phyloP scores from a whole-genome alignment of 768 basidiomycete species.

The Gyrodon lividus region DNA sequence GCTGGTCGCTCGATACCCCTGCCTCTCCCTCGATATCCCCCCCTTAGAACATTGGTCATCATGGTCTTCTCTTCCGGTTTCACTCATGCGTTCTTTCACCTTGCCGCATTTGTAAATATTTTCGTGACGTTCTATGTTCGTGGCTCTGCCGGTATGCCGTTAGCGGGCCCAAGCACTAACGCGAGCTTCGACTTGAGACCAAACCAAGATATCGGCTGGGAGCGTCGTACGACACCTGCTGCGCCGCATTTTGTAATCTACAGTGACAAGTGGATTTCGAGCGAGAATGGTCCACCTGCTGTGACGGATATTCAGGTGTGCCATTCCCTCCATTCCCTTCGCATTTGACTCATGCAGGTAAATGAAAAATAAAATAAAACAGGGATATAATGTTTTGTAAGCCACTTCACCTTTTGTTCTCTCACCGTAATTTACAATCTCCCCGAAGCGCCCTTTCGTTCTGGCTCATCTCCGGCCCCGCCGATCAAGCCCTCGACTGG shows the following conservation, averaged over 20 bases:
- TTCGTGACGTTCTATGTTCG: not conserved
- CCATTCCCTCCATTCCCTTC: not conserved
- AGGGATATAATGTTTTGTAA: constrained; percentile 64
- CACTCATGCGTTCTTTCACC: not conserved
- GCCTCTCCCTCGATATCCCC: not conserved
- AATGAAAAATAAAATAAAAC: not conserved
- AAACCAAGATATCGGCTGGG: not conserved
- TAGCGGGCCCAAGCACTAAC: not conserved
- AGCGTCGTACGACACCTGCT: constrained; percentile 15
- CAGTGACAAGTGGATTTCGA: constrained; percentile 37
- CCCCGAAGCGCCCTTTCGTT: constrained; percentile 46
- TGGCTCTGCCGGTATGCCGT: not conserved
- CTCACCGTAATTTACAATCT: not conserved
- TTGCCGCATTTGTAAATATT: not conserved
- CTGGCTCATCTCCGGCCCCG: constrained; percentile 53
- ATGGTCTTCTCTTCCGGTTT: not conserved
- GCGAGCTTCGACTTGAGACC: not conserved
- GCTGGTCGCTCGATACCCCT: not conserved
- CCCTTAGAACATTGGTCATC: not conserved
- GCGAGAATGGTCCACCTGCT: constrained; percentile 38
- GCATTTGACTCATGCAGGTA: not conserved
- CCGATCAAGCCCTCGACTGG: constrained; percentile 62
- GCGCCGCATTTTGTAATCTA: constrained; percentile 43
- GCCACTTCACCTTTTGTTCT: constrained; percentile 10
- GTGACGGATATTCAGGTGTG: constrained; percentile 33